A percentile compares a stretch with the other conserved stretches of the same genome.
phyloP scores from a whole-genome alignment of 2,329 filamentous ascomycete species.

The Sclerotinia subarctica region DNA sequence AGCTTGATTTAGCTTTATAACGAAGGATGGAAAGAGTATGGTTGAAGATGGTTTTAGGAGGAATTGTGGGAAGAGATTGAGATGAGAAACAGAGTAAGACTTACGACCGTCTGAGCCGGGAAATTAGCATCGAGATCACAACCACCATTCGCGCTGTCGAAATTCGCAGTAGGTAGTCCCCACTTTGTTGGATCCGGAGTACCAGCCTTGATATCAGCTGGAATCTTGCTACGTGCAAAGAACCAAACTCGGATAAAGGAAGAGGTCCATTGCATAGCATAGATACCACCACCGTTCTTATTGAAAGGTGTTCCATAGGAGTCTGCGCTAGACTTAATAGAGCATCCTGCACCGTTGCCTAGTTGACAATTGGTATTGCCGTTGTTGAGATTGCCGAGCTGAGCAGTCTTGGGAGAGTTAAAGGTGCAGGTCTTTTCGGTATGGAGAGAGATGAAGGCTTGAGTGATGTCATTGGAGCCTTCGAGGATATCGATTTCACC shows the following conservation, averaged over 20 bases:
- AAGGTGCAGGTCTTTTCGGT: conserved; percentile 28
- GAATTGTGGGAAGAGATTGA: not conserved
- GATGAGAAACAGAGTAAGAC: conserved; percentile 9
- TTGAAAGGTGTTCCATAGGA: conserved; percentile 37
- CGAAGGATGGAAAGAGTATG: too few relatives aligned
- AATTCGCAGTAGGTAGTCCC: conserved; percentile 61
- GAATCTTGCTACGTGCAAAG: conserved; percentile 66
- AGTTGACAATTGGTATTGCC: conserved; percentile 40
- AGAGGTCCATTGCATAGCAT: conserved; percentile 56
- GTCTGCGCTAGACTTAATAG: conserved; percentile 38
- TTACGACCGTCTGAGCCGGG: conserved; percentile 66
- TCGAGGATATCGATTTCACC: conserved; percentile 36
- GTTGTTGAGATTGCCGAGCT: conserved; percentile 37
- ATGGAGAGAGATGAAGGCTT: conserved; percentile 28
- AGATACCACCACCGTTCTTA: conserved; percentile 46
- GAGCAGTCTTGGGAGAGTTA: conserved; percentile 18
- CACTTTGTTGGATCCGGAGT: conserved; percentile 63
- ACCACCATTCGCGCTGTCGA: conserved; percentile 48
- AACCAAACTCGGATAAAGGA: conserved; percentile 49
- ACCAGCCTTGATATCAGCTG: conserved; percentile 59
- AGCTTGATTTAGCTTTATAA: not conserved
- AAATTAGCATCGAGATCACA: conserved; percentile 74
- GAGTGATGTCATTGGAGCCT: conserved; percentile 57
- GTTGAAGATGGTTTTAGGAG: too few relatives aligned
- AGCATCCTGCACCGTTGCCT: conserved; percentile 44